phyloP scores from a whole-genome alignment of 768 basidiomycete species.

The Kwoniella newhampshirensis region DNA sequence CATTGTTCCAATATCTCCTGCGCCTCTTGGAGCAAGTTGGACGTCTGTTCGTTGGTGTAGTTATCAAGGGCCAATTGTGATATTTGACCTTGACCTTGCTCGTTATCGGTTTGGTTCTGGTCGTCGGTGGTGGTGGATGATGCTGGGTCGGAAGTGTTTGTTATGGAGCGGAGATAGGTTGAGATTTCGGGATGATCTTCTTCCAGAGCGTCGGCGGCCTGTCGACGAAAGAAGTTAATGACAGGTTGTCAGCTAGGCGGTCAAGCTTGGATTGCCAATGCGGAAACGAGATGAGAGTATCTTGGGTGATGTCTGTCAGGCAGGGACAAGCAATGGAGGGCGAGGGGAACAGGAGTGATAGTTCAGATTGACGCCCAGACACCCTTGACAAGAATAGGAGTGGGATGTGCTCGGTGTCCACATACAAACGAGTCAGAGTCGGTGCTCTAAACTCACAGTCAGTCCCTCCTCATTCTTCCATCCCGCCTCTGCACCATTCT shows the following conservation, averaged over 20 bases:
- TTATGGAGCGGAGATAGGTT: conserved; percentile 36
- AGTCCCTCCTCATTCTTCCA: conserved; percentile 69
- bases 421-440: no score
- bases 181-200: conserved; percentile 47
- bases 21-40: conserved; percentile 65
- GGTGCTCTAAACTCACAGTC: conserved; percentile 64
- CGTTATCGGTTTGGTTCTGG: neutral
- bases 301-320: no score
- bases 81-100: conserved; percentile 23
- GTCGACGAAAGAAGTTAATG: neutral
- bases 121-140: neutral
- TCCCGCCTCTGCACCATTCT: conserved; percentile 69
- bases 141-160: neutral
- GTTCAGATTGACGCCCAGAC: no score
- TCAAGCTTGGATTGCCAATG: neutral
- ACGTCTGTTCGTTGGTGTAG: conserved; percentile 69
- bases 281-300: no score
- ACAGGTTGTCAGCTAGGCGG: conserved; percentile 2
- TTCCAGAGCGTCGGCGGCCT: conserved; percentile 47
- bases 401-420: no score
- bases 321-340: no score
- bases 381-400: no score
- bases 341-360: no score
- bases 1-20: conserved; percentile 67
- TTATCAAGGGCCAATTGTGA: conserved; percentile 70